These are phyloP conservation scores for Verticillium nonalfalfae DNA, from an alignment of 2,329 filamentous ascomycete genomes.

Conservation along the genomic window DNA sequence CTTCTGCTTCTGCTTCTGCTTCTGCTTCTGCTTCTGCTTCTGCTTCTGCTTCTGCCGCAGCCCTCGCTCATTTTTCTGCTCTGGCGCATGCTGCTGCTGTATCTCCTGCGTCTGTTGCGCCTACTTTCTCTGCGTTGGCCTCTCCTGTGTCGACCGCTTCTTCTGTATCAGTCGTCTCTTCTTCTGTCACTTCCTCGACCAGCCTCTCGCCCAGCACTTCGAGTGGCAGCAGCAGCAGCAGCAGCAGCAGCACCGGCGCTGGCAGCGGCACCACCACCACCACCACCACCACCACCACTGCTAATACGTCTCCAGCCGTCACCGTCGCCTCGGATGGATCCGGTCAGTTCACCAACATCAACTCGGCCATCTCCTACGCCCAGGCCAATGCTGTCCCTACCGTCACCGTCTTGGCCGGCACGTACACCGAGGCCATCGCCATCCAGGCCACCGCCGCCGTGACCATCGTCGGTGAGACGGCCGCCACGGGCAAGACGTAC, in stretches of 20 bases:
- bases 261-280: background rate
- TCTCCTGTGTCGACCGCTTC: background rate
- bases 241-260: background rate
- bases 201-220: background rate
- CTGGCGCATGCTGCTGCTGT: background rate
- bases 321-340: constrained; percentile 36
- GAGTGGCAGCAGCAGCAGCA: background rate
- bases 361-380: constrained; percentile 34
- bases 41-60: background rate
- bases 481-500: constrained; percentile 19
- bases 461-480: constrained; percentile 29
- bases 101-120: background rate
- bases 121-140: background rate
- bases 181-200: background rate
- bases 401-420: constrained; percentile 35
- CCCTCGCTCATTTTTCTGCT: background rate
- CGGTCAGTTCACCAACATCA: constrained; percentile 37
- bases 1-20: background rate
- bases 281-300: background rate
- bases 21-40: background rate
- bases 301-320: constrained; percentile 17
- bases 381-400: constrained; percentile 31
- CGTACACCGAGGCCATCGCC: constrained; percentile 33
- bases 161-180: background rate
- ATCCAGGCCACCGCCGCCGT: constrained; percentile 32